phyloP scores from a whole-genome alignment of 441 rosid genomes.

The Eruca vesicaria region DNA sequence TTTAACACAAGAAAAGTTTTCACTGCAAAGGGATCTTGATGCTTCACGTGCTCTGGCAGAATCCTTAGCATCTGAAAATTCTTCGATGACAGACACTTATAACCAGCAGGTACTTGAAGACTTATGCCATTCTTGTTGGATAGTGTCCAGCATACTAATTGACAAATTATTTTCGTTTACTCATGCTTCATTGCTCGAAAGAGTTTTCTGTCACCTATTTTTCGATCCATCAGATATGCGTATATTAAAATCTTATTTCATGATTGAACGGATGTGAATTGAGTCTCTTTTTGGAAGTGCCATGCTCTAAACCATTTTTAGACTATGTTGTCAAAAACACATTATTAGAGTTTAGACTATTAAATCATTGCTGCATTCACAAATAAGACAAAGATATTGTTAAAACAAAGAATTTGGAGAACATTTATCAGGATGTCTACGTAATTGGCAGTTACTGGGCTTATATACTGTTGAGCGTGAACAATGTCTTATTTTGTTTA shows the following conservation, averaged over 20 bases:
- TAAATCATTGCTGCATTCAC: constrained; percentile 12
- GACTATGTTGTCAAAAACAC: neutral
- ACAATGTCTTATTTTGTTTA: constrained; percentile 5
- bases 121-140: constrained; percentile 15
- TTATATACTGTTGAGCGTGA: constrained; percentile 9
- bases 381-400: constrained; percentile 8
- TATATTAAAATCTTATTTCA: constrained; percentile 6
- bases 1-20: constrained; percentile 86
- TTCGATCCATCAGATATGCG: constrained; percentile 7
- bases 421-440: constrained; percentile 2
- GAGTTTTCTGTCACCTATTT: constrained; percentile 10
- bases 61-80: constrained; percentile 88
- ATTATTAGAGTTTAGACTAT: neutral
- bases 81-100: constrained; percentile 79
- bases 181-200: constrained; percentile 12
- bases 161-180: neutral
- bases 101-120: constrained; percentile 71
- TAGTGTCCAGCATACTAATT: neutral
- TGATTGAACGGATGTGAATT: neutral
- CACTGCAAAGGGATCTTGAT: constrained; percentile 90
- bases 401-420: neutral
- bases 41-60: constrained; percentile 82
- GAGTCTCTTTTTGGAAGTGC: neutral
- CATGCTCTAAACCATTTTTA: constrained; percentile 1
- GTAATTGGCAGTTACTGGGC: constrained; percentile 2